phyloP scores from a whole-genome alignment of 1,284 basidiomycete genomes.

The Mrakiaceae sp. region DNA sequence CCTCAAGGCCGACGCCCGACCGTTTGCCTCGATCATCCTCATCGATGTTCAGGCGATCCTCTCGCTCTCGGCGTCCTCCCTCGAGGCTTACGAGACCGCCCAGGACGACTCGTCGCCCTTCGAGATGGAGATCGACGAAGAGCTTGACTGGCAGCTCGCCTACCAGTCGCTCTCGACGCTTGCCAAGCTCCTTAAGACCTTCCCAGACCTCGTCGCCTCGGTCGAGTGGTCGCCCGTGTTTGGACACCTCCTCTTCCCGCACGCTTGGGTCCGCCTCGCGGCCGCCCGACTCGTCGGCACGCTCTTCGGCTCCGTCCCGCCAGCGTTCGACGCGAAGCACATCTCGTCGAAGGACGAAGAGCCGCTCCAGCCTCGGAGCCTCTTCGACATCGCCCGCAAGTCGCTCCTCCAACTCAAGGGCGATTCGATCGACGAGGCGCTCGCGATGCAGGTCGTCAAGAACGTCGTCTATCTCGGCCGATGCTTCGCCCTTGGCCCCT shows the following conservation, averaged over 20 bases:
- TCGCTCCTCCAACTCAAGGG: constrained; percentile 72
- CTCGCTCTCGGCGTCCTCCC: constrained; percentile 45
- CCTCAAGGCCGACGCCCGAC: constrained; percentile 41
- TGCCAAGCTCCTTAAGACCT: constrained; percentile 51
- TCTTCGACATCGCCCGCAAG: constrained; percentile 65
- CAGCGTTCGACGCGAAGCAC: constrained; percentile 25
- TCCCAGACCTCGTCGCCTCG: constrained; percentile 41
- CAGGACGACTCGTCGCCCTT: constrained; percentile 31
- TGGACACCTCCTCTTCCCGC: constrained; percentile 70
- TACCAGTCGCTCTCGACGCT: constrained; percentile 67
- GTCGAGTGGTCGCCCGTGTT: constrained; percentile 57
- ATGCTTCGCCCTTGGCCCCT: constrained; percentile 49
- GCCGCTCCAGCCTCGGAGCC: constrained; percentile 30
- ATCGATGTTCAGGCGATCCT: constrained; percentile 42
- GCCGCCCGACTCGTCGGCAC: constrained; percentile 65
- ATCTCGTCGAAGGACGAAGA: constrained; percentile 22
- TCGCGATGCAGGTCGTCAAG: constrained; percentile 82
- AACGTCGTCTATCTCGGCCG: constrained; percentile 86
- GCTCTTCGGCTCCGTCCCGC: constrained; percentile 48
- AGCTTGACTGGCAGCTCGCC: constrained; percentile 65
- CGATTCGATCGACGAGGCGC: constrained; percentile 59
- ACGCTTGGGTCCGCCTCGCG: constrained; percentile 84
- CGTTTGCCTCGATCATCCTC: constrained; percentile 32
- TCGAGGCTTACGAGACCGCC: constrained; percentile 35
- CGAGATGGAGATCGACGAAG: constrained; percentile 40